These are phyloP conservation scores for Dittrichia graveolens DNA, from an alignment of 129 eudicot genomes.

Conservation along the genomic window DNA sequence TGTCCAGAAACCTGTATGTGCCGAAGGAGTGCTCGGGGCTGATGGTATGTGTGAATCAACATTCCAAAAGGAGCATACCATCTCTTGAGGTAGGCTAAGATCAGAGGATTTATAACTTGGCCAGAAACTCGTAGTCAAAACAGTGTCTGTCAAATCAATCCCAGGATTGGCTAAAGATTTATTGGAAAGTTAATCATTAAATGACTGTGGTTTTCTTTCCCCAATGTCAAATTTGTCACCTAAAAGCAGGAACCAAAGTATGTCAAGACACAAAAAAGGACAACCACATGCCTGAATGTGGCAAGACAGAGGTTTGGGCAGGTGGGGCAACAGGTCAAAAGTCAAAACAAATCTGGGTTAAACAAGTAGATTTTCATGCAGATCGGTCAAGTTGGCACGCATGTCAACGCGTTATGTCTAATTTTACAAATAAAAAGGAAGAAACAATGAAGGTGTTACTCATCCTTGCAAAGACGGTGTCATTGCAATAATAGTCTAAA, in stretches of 20 bases:
- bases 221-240: slow-evolving; percentile 86
- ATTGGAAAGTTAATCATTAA: slow-evolving; percentile 52
- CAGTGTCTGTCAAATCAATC: slow-evolving; percentile 80
- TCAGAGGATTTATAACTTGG: slow-evolving; percentile 82
- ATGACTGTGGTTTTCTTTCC: slow-evolving; percentile 64
- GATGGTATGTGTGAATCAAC: slow-evolving; percentile 4
- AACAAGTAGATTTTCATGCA: neutral
- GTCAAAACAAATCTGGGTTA: neutral
- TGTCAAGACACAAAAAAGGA: neutral
- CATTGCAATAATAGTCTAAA: too few species aligned
- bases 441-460: too few species aligned
- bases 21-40: too few species aligned
- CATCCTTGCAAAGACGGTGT: too few species aligned
- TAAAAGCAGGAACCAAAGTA: slow-evolving; percentile 20
- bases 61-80: slow-evolving; percentile 48
- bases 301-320: neutral
- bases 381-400: neutral
- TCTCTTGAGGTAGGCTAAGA: slow-evolving; percentile 76
- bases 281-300: too few species aligned
- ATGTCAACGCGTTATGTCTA: neutral
- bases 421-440: too few species aligned
- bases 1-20: too few species aligned
- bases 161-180: slow-evolving; percentile 54
- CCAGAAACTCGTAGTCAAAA: slow-evolving; percentile 89
- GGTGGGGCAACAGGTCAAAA: neutral